Base-by-base conservation (phyloP, 1,139 yeast species). In the Saccharomyces hybrid region DNA sequence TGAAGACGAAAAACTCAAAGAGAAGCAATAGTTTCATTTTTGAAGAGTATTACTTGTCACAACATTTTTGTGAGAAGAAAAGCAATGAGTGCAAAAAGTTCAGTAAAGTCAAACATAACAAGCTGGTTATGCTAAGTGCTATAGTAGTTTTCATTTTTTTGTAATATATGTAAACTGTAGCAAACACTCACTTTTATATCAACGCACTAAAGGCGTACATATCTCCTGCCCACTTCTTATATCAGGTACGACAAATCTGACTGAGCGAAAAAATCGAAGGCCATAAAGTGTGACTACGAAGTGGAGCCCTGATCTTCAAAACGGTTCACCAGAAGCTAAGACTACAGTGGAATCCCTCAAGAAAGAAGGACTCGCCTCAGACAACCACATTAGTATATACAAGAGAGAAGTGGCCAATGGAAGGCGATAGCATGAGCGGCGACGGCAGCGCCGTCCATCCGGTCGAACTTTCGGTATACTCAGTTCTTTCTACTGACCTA, bases 401-500 rank as follows among this genome's bases (percentile, higher is more conserved):
- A 20, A 49, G 46, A 49, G 20, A 23, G 9, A 3, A 49, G 8
- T 8, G 5, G n/a, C 9, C 30, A 25, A 49, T 32, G 46, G 47
- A 8, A 31, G 28, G 16, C n/a, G 44, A 48, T 4, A 23, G 27
- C 13, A 47, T 46, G 47, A 58, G 54, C 32, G 51, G 47, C 9
- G 52, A 50, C 4, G 38, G 56, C 27, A 57, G 56, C 14, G 64
- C 58, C 2, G 62, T 68, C 3, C 71, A 67, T 52, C 68, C 69
- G 1, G 63, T 68, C 4, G 71, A 68, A 50, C 55, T 68, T 38
- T 59, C 67, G 51, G 68, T 66, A 0, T 67, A 66, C 50, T 66
- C 71, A 3, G 51, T 66, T 3, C 51, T 68, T 2, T 67, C 70
- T 9, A 59, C 61, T 5, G 65, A 68, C 50, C 51, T 68, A 32